Evolutionary conservation across 2,329 filamentous ascomycete species (phyloP).

Genomic region (Neofusicoccum umdonicola): DNA sequence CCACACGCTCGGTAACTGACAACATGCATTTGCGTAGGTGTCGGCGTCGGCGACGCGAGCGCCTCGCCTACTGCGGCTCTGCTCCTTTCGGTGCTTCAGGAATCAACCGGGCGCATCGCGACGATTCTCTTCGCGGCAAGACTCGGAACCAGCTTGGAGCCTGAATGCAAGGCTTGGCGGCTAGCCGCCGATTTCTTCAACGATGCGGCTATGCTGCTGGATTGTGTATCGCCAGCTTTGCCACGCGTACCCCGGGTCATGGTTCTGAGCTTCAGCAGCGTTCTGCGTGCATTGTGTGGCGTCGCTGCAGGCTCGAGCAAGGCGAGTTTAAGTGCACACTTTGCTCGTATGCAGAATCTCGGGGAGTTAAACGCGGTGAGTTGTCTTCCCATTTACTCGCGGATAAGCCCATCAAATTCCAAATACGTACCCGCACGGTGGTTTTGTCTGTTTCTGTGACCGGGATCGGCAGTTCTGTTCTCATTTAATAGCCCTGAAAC

Average conservation of each 20-base stretch:
- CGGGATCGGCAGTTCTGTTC: constrained; percentile 8
- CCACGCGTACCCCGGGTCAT: constrained; percentile 57
- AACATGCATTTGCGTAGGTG: constrained; percentile 42
- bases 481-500: constrained; percentile 11
- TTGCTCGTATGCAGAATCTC: constrained; percentile 81
- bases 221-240: constrained; percentile 75
- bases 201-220: constrained; percentile 80
- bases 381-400: constrained; percentile 20
- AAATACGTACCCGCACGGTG: not conserved
- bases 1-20: not conserved
- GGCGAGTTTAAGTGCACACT: constrained; percentile 86
- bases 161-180: constrained; percentile 86
- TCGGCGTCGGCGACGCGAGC: constrained; percentile 80
- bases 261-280: constrained; percentile 59
- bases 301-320: constrained; percentile 89
- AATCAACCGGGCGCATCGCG: constrained; percentile 74
- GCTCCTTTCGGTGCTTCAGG: constrained; percentile 78
- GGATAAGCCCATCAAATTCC: constrained; percentile 31
- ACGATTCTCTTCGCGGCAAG: constrained; percentile 85
- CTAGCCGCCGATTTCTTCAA: constrained; percentile 87
- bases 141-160: constrained; percentile 78
- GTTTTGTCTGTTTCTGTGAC: not conserved
- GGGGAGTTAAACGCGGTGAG: constrained; percentile 83
- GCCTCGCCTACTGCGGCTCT: constrained; percentile 79
- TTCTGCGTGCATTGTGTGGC: constrained; percentile 72